These are phyloP conservation scores for Alternaria viburni DNA, from an alignment of 2,329 filamentous ascomycete genomes.

Conservation along the genomic window DNA sequence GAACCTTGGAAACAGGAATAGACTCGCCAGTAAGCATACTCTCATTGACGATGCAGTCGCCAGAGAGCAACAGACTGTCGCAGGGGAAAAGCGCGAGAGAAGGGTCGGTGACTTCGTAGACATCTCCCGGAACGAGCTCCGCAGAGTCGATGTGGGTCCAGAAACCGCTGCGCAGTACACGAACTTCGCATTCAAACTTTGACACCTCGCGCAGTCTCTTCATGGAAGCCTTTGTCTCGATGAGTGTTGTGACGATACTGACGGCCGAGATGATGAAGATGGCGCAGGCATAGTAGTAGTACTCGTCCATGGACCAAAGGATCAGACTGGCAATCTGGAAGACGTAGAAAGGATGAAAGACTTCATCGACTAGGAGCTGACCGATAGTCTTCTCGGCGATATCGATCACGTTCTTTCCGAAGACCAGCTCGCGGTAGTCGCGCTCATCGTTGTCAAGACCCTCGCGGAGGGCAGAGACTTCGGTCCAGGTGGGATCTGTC, in stretches of 20 bases:
- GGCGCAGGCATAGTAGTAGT: conserved; percentile 96
- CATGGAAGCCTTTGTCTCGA: conserved; percentile 95
- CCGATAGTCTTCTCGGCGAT: conserved; percentile 87
- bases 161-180: conserved; percentile 92
- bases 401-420: conserved; percentile 88
- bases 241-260: conserved; percentile 85
- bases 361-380: conserved; percentile 89
- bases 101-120: conserved; percentile 96
- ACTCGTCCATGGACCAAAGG: conserved; percentile 93
- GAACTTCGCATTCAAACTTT: conserved; percentile 91
- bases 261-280: conserved; percentile 95
- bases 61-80: conserved; percentile 87
- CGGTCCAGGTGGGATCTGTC: conserved; percentile 91
- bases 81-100: conserved; percentile 86
- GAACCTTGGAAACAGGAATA: conserved; percentile 91
- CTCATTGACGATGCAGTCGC: conserved; percentile 98
- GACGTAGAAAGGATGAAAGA: conserved; percentile 96
- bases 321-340: conserved; percentile 95
- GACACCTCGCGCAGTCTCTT: conserved; percentile 87
- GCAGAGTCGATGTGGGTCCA: conserved; percentile 88
- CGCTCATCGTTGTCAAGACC: conserved; percentile 92
- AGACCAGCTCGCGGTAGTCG: conserved; percentile 80
- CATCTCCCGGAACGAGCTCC: conserved; percentile 91
- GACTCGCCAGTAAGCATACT: conserved; percentile 99
- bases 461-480: conserved; percentile 73